Percentiles rank a stretch among this genome's conserved stretches.
Evolutionary conservation across 2,329 filamentous ascomycete species (phyloP).

Genomic region (Aspergillus novoparasiticus): DNA sequence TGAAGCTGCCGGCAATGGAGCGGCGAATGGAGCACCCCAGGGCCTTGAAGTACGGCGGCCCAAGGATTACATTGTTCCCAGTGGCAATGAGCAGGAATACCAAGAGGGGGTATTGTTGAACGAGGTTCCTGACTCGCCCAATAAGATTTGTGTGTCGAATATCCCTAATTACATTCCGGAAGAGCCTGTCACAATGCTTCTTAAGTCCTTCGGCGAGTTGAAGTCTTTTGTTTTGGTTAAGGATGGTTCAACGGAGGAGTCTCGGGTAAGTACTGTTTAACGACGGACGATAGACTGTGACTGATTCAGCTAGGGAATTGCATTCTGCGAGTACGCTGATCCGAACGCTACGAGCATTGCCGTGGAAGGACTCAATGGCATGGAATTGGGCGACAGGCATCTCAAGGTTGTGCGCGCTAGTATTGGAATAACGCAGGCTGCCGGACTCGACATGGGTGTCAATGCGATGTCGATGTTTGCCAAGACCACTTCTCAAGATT

Average conservation of each 20-base stretch:
- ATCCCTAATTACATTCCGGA: conserved; percentile 86
- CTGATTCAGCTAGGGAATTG: conserved; percentile 69
- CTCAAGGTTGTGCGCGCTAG: conserved; percentile 87
- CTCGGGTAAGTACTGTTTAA: conserved; percentile 64
- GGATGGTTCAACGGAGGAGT: conserved; percentile 81
- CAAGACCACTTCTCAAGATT: conserved; percentile 77
- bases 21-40: conserved; percentile 56
- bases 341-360: conserved; percentile 75
- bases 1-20: conserved; percentile 48
- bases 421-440: conserved; percentile 89
- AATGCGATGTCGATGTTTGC: conserved; percentile 98
- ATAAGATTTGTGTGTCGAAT: conserved; percentile 93
- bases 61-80: conserved; percentile 95
- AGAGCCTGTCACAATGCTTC: conserved; percentile 86
- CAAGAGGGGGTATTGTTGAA: conserved; percentile 77
- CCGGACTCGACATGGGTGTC: conserved; percentile 91
- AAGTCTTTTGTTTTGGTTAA: conserved; percentile 91
- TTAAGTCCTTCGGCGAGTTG: conserved; percentile 87
- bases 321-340: conserved; percentile 93
- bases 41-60: conserved; percentile 77
- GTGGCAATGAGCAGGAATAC: conserved; percentile 69
- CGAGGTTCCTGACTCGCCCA: conserved; percentile 84
- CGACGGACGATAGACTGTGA: conserved; percentile 30
- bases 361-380: conserved; percentile 86
- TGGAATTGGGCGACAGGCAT: conserved; percentile 85